phyloP scores from a whole-genome alignment of 2,329 filamentous ascomycete genomes.

The Cryoendolithus antarcticus region DNA sequence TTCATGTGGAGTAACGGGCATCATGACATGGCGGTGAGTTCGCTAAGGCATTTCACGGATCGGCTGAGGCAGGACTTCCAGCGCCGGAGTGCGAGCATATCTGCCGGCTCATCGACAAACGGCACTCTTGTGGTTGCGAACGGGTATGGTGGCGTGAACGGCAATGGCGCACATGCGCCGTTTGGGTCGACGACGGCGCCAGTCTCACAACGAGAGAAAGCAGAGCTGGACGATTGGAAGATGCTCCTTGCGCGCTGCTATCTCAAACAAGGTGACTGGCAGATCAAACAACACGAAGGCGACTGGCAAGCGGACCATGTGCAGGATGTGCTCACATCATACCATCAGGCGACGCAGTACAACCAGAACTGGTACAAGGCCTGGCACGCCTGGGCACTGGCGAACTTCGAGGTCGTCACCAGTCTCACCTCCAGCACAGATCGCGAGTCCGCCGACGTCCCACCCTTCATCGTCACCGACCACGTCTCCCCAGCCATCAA shows the following conservation, averaged over 20 bases:
- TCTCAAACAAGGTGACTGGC: constrained; percentile 92
- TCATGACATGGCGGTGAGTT: constrained; percentile 49
- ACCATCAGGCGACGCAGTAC: constrained; percentile 82
- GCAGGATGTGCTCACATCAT: constrained; percentile 79
- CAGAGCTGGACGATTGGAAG: constrained; percentile 44
- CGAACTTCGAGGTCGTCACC: constrained; percentile 97
- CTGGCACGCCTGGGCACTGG: constrained; percentile 96
- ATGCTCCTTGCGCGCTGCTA: constrained; percentile 88
- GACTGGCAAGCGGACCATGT: constrained; percentile 83
- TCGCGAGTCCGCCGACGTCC: constrained; percentile 44
- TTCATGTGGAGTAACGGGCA: constrained; percentile 82
- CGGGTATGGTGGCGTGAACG: constrained; percentile 30
- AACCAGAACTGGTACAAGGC: constrained; percentile 97
- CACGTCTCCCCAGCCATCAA: constrained; percentile 90
- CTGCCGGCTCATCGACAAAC: constrained; percentile 10
- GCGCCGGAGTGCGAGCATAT: constrained; percentile 24
- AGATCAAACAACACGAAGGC: constrained; percentile 70
- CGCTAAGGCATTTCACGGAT: constrained; percentile 50
- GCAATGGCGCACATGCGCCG: constrained; percentile 24
- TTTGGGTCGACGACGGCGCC: constrained; percentile 17
- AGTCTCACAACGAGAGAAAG: constrained; percentile 25
- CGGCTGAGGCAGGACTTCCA: constrained; percentile 48
- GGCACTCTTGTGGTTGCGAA: constrained; percentile 29
- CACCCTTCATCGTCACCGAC: constrained; percentile 59
- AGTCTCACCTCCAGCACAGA: constrained; percentile 57